These are phyloP conservation scores for Claviceps africana DNA, from an alignment of 2,329 filamentous ascomycete species.

Conservation along the genomic window DNA sequence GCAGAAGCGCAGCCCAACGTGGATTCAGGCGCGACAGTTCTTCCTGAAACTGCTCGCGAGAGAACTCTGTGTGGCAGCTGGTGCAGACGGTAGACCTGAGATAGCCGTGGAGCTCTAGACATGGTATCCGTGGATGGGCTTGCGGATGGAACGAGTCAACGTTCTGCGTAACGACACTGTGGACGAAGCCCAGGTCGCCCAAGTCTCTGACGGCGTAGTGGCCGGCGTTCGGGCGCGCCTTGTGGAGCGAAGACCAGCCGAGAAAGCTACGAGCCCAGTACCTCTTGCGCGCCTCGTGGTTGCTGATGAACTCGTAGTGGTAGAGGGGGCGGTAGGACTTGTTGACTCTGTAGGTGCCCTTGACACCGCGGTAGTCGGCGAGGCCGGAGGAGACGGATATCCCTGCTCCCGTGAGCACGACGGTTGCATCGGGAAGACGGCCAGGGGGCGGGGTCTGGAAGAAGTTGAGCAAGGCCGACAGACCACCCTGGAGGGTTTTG, in stretches of 20 bases:
- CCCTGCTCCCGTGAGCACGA: slow-evolving; percentile 63
- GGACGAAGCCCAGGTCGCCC: slow-evolving; percentile 56
- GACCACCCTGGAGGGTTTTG: slow-evolving; percentile 53
- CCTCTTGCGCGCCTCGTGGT: slow-evolving; percentile 72
- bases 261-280: slow-evolving; percentile 96
- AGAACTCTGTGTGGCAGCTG: slow-evolving; percentile 58
- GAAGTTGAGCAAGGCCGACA: slow-evolving; percentile 66
- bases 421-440: slow-evolving; percentile 32
- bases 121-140: slow-evolving; percentile 61
- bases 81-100: slow-evolving; percentile 69
- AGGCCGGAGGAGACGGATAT: slow-evolving; percentile 88
- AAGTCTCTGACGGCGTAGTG: slow-evolving; percentile 67
- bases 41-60: slow-evolving; percentile 61
- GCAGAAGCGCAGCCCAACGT: slow-evolving; percentile 65
- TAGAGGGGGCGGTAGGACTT: slow-evolving; percentile 85
- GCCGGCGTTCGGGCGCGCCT: slow-evolving; percentile 63
- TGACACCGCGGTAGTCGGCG: slow-evolving; percentile 78
- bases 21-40: slow-evolving; percentile 71
- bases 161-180: slow-evolving; percentile 80
- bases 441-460: slow-evolving; percentile 46
- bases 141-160: slow-evolving; percentile 84
- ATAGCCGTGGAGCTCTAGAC: slow-evolving; percentile 84
- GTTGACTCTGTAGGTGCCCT: slow-evolving; percentile 88
- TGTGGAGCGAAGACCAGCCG: slow-evolving; percentile 73
- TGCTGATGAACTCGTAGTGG: slow-evolving; percentile 72